Conservation (phyloP, 2,329 filamentous ascomycete genomes). For the Dothidotthia symphoricarpi region DNA sequence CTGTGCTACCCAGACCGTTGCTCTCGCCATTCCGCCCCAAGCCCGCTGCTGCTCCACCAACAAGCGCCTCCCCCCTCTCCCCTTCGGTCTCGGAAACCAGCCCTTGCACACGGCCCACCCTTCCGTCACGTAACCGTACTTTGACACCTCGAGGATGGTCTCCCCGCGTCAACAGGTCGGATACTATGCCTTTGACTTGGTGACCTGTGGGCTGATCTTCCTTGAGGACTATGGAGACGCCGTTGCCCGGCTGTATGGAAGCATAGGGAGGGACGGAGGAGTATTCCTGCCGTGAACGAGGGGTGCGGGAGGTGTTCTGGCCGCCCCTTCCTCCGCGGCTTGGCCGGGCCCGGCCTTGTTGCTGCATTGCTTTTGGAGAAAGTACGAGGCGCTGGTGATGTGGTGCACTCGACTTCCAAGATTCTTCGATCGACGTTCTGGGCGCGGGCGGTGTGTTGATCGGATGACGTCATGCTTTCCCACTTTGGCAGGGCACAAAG, state of each 20-base stretch:
- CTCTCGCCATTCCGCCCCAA: constrained; percentile 30
- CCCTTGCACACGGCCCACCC: constrained; percentile 71
- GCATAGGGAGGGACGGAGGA: constrained; percentile 23
- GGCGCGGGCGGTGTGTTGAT: too few species aligned
- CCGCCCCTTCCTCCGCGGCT: constrained; percentile 19
- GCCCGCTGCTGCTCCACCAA: constrained; percentile 21
- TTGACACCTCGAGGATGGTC: constrained; percentile 79
- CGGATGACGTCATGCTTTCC: too few species aligned
- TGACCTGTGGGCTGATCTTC: constrained; percentile 71
- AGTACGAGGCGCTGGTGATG: not conserved
- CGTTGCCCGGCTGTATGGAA: constrained; percentile 57
- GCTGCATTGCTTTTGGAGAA: not conserved
- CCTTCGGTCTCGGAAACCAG: constrained; percentile 44
- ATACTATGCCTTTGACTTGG: constrained; percentile 65
- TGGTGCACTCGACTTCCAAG: too few species aligned
- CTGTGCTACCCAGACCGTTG: constrained; percentile 4
- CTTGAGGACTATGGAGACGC: constrained; percentile 73
- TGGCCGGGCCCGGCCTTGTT: constrained; percentile 21
- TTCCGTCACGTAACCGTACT: constrained; percentile 68
- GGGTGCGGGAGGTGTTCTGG: constrained; percentile 3
- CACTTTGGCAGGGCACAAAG: too few species aligned
- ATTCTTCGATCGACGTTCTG: too few species aligned
- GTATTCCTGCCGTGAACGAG: constrained; percentile 9
- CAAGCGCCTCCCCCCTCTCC: constrained; percentile 24
- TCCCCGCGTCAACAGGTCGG: constrained; percentile 67